Percentiles rank a stretch among this genome's conserved stretches.
Evolutionary conservation across 1,284 basidiomycete genomes (phyloP).

Genomic region (Leucoagaricus sp.): DNA sequence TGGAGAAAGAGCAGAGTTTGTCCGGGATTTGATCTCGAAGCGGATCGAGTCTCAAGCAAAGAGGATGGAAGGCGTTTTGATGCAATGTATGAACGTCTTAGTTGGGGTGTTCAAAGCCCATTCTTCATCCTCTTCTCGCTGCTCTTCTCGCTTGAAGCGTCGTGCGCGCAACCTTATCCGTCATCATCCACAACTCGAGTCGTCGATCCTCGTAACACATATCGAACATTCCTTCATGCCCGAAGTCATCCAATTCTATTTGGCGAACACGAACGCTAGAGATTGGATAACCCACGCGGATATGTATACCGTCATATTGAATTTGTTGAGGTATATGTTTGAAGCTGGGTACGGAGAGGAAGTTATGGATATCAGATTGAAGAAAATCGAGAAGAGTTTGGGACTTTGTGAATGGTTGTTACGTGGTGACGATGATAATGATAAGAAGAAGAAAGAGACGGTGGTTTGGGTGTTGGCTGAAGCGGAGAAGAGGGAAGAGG

Average conservation of each 20-base stretch:
- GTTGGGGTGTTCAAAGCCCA: conserved; percentile 5
- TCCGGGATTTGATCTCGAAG: conserved; percentile 25
- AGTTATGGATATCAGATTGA: conserved; percentile 21
- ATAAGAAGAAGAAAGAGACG: too few species aligned
- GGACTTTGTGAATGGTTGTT: conserved; percentile 22
- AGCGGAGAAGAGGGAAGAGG: background rate
- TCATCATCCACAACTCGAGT: background rate
- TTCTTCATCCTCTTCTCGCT: background rate
- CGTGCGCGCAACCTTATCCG: background rate
- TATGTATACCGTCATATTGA: conserved; percentile 28
- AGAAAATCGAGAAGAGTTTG: conserved; percentile 19
- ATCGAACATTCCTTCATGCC: conserved; percentile 28
- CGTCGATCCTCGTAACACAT: background rate
- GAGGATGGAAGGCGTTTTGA: conserved; percentile 27
- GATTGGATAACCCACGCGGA: conserved; percentile 34
- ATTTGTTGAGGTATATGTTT: conserved; percentile 27
- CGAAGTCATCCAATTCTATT: conserved; percentile 30
- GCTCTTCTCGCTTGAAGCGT: too few species aligned
- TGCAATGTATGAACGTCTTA: conserved; percentile 20
- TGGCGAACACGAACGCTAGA: conserved; percentile 28
- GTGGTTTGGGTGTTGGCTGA: conserved; percentile 22
- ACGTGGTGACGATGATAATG: conserved; percentile 17
- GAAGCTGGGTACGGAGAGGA: conserved; percentile 21
- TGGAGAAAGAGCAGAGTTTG: conserved; percentile 22
- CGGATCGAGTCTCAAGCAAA: conserved; percentile 21